Base-by-base conservation (phyloP, 768 basidiomycete genomes). In the Sistotremastrum suecicum region DNA sequence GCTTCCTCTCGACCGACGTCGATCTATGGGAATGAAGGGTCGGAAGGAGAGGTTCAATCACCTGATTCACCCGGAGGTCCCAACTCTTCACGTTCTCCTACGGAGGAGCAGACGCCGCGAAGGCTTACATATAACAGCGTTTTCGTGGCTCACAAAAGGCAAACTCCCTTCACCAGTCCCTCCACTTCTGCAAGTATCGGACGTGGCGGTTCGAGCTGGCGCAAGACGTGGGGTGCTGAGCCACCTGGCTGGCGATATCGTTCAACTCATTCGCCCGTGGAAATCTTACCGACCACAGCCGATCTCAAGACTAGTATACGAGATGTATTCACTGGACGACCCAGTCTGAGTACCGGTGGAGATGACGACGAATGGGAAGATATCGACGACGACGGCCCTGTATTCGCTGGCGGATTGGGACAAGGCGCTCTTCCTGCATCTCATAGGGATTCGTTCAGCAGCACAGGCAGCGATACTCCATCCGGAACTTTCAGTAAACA, bases 181-280 rank as follows among this genome's bases (percentile, higher is more conserved):
- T 47, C 48, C 7, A 50, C 34, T 35, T 40, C 34, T 41, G 50
- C 47, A 44, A 66, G 69, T 3, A 56, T 76, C 42, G 75, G 81
- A 33, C 74, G 78, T 32, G 41, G 47, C 7, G 38, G 47, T 37
- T 78, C 81, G 20, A 82, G 82, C 57, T 90, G 87, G 87, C 88
- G 85, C 68, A 87, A 86, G 60, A 75, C 80, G 5, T 90, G 87
- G 87, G 87, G 87, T 1, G 63, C 80, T 31, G 84, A 89, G 54
- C 87, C 86, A 5, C 84, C 86, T 20, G 86, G 85, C 11, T 88
- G 85, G 84, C 80, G 83, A 52, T 71, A 67, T 34, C 73, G 81
- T 3, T 60, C 59, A 43, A 70, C 65, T n/a, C 79, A 80, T 54
- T 61, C 80, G 4, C 83, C 87, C 0, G 68, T 87, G 31, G 86